Evolutionary conservation across 106 monocot genomes (phyloP), one percentile per base, ranked within the genome.

Genomic region (Dioscorea dumetorum): DNA sequence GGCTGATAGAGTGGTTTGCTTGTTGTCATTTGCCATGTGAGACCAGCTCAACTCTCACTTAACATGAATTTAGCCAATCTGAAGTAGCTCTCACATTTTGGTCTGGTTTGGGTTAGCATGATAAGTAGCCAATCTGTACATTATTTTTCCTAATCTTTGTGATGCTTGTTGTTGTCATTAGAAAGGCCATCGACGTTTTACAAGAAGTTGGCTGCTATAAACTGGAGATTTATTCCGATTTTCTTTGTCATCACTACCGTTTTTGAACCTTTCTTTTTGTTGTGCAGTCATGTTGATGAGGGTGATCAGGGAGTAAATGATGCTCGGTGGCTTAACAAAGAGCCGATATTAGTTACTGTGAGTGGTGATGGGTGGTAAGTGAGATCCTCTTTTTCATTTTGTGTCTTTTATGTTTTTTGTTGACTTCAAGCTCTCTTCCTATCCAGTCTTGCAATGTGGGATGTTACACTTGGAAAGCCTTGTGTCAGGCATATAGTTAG

Each of bases 261-360:
- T 15, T 48, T 11, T 59, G 22, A 19, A 32, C 21, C 14, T 59
- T 23, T 18, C 57, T 24, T 1, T n/a, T 31, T 33, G 50, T 32
- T 58, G 6, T 78, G 57, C 70, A 93, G 93, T 50, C 79, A 93
- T 83, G 83, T 83, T 68, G 83, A 83, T 57, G 82, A 78, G 73
- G 93, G 88, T 58, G 70, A 86, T 76, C 85, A 93, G 57, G 88
- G 88, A 50, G 81, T 93, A 64, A 93, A 93, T 86, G 93, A 83
- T 71, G 76, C 85, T 28, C 72, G 53, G 57, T 92, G 93, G 93
- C 77, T 93, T 80, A 85, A 86, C 32, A 75, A 48, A 4, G 93
- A 93, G 57, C 67, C 88, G 33, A 69, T 93, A 52, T 71, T 93
- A 22, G 83, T 86, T 63, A 93, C 88, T 72, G 88, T 77, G 33